Conservation (phyloP, 2,329 filamentous ascomycete species). For the Huntiella decipiens region DNA sequence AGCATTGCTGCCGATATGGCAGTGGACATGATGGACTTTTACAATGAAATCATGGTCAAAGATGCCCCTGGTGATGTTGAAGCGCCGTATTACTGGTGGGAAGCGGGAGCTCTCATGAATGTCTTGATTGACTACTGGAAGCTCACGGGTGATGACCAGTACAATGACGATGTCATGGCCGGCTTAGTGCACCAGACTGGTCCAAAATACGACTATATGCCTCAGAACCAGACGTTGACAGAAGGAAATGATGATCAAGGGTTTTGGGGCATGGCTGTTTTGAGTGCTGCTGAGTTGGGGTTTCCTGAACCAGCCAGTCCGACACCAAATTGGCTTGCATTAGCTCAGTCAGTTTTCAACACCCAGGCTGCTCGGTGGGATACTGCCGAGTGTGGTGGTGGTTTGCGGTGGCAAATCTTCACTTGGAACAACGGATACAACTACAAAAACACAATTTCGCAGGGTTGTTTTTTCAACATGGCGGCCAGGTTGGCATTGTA, state of each 20-base stretch:
- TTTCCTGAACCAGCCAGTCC: slow-evolving; percentile 39
- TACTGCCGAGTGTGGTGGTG: slow-evolving; percentile 46
- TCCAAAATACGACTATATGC: slow-evolving; percentile 57
- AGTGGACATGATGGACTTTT: slow-evolving; percentile 27
- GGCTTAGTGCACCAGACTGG: slow-evolving; percentile 61
- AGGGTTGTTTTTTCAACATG: slow-evolving; percentile 43
- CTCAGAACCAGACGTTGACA: slow-evolving; percentile 47
- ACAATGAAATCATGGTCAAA: slow-evolving; percentile 13
- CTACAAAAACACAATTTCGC: slow-evolving; percentile 52
- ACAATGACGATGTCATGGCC: slow-evolving; percentile 47
- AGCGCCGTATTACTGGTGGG: slow-evolving; percentile 33
- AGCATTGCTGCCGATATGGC: slow-evolving; percentile 30
- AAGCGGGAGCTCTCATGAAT: slow-evolving; percentile 52
- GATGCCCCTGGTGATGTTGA: slow-evolving; percentile 17
- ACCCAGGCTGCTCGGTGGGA: slow-evolving; percentile 61
- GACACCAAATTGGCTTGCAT: slow-evolving; percentile 47
- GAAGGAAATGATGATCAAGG: slow-evolving; percentile 60
- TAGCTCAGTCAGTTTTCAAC: slow-evolving; percentile 68
- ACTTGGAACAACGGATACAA: slow-evolving; percentile 64
- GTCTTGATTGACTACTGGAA: slow-evolving; percentile 70
- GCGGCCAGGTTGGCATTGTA: slow-evolving; percentile 54
- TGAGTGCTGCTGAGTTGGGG: slow-evolving; percentile 50
- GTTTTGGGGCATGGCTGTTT: slow-evolving; percentile 53
- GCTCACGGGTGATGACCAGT: slow-evolving; percentile 54
- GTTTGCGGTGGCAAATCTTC: slow-evolving; percentile 71